phyloP scores from a whole-genome alignment of 768 basidiomycete species.

The Suillus plorans region DNA sequence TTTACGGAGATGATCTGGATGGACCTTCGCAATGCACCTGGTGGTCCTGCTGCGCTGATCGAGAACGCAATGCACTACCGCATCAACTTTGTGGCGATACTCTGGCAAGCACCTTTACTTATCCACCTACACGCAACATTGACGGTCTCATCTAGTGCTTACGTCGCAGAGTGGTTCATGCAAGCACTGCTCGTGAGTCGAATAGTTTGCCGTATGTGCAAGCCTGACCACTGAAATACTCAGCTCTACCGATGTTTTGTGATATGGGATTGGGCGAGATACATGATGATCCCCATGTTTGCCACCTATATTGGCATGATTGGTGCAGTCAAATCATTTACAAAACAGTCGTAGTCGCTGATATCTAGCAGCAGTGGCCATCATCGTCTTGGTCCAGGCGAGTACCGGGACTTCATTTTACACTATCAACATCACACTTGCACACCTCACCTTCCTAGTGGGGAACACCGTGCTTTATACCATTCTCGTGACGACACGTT shows the following conservation, averaged over 20 bases:
- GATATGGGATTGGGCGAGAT: constrained; percentile 17
- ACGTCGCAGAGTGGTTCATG: constrained; percentile 31
- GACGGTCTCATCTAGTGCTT: constrained; percentile 17
- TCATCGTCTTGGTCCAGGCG: constrained; percentile 14
- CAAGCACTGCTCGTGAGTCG: constrained; percentile 20
- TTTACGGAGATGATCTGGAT: constrained; percentile 17
- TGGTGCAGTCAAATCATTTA: constrained; percentile 7
- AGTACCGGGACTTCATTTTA: constrained; percentile 14
- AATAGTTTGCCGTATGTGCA: neutral
- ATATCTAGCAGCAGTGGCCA: constrained; percentile 14
- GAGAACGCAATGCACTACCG: neutral
- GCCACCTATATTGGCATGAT: constrained; percentile 13
- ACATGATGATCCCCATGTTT: constrained; percentile 17
- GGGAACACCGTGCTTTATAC: constrained; percentile 32
- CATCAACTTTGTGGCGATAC: neutral
- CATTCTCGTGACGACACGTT: constrained; percentile 28
- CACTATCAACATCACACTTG: constrained; percentile 19
- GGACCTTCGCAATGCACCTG: constrained; percentile 15
- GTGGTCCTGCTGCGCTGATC: neutral
- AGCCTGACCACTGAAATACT: neutral
- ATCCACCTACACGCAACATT: neutral
- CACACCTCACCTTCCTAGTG: constrained; percentile 31
- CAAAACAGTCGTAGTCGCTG: neutral
- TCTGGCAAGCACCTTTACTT: neutral
- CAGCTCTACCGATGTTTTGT: constrained; percentile 13